Base-by-base conservation (phyloP, 192 early-diverging fungal genomes). In the Dimargaris verticillata region DNA sequence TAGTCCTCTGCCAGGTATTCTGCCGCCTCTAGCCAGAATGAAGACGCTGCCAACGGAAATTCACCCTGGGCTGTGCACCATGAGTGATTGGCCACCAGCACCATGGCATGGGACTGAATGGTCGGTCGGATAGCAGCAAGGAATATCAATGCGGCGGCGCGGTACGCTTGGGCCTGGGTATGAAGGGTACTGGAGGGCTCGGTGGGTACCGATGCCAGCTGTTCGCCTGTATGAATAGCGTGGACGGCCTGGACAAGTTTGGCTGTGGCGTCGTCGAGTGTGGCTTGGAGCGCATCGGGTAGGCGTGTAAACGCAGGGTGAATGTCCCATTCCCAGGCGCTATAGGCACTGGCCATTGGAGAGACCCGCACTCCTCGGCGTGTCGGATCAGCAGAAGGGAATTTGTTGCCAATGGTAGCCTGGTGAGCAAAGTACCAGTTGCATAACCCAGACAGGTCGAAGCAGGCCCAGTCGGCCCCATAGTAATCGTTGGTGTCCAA, bases 401-500 rank as follows among this genome's bases (percentile, higher is more conserved):
- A 69, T 68, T 0, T 66, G 64, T 22, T 44, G 29, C 3, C 63
- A 68, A 0, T 59, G 52, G 29, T 64, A 65, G 9, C 68, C 53
- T 22, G 18, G 18, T 53, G 26, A n/a, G n/a, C n/a, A 15, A 28
- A 14, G 0, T 64, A 62, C 74, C 70, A 72, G 15, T 66, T 62
- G 28, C 70, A 17, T 18, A 72, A 53, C 13, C 17, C 61, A 24
- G 50, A 57, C 9, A 68, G 50, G 2, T 70, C 55, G 14, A 76
- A 70, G 51, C 62, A 66, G 1, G 81, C 77, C 63, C 73, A 77
- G 59, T 71, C 71, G 5, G 83, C 88, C 25, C 91, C 92, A 70
- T 95, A 95, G 61, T 82, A 84, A 18, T 72, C 66, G 57, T 84
- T 82, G n/a, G 78, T 65, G 66, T 95, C 92, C 22, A 93, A 68